Percentiles rank a stretch among this genome's conserved stretches.
Conservation (phyloP, 768 basidiomycete genomes). For the Tricholoma saponaceum region DNA sequence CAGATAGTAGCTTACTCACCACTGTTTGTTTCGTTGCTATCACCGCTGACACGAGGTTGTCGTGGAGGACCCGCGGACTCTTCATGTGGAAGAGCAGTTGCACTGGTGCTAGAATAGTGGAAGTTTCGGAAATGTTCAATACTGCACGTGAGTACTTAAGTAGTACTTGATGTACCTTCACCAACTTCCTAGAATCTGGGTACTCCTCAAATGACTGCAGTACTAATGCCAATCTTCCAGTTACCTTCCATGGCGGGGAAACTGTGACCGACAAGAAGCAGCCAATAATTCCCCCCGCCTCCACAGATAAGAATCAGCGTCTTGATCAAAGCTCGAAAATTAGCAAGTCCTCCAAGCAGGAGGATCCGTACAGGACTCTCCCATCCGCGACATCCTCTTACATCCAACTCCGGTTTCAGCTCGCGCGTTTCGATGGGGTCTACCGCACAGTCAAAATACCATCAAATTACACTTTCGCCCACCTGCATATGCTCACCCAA, state of each 20-base stretch:
- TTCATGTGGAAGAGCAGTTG: too few relatives aligned
- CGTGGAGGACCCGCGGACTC: too few relatives aligned
- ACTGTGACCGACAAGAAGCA: not conserved
- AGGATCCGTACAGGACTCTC: not conserved
- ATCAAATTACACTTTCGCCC: slow-evolving; percentile 12
- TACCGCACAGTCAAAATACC: slow-evolving; percentile 9
- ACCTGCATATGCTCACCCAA: slow-evolving; percentile 11
- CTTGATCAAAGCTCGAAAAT: not conserved
- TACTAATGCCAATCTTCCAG: not conserved
- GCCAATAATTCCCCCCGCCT: not conserved
- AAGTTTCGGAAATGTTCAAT: too few relatives aligned
- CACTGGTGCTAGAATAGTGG: too few relatives aligned
- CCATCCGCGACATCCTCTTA: not conserved
- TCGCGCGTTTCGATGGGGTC: not conserved
- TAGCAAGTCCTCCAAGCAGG: not conserved
- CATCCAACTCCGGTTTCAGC: slow-evolving; percentile 1
- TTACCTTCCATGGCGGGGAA: not conserved
- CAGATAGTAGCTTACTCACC: too few relatives aligned
- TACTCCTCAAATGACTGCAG: not conserved
- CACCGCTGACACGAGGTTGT: too few relatives aligned
- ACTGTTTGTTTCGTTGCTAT: too few relatives aligned
- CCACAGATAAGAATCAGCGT: not conserved
- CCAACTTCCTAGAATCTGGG: too few relatives aligned
- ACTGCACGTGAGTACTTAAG: too few relatives aligned
- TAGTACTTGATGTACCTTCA: too few relatives aligned